Percentiles rank a stretch among this genome's conserved stretches.
phyloP scores from a whole-genome alignment of 108 stramenopile genomes.

The Cylindrotheca closterium region DNA sequence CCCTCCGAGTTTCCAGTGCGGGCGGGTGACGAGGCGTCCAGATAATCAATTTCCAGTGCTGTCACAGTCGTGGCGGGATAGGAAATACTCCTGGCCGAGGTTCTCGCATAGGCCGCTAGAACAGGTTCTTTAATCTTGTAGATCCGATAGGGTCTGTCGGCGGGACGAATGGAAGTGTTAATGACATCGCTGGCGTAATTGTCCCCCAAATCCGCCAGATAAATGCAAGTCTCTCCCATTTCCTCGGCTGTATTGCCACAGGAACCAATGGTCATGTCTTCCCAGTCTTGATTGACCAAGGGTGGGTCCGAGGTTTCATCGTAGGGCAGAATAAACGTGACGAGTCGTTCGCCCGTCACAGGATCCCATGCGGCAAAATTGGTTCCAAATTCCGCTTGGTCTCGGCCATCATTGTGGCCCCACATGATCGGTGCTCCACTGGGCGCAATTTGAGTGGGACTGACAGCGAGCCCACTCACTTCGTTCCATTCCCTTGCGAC shows the following conservation, averaged over 20 bases:
- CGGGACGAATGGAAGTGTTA: neutral
- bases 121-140: conserved; percentile 2
- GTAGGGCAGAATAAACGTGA: neutral
- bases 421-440: neutral
- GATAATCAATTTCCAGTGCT: neutral
- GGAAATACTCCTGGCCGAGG: neutral
- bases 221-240: neutral
- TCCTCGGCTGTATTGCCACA: neutral
- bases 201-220: conserved; percentile 8
- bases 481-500: neutral
- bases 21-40: conserved; percentile 2
- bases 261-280: conserved; percentile 3
- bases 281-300: neutral
- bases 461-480: neutral
- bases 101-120: neutral
- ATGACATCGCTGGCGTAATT: neutral
- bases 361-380: neutral
- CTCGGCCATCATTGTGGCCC: conserved; percentile 4
- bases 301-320: neutral
- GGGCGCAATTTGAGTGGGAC: neutral
- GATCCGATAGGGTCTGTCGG: conserved; percentile 1
- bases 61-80: neutral
- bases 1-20: neutral
- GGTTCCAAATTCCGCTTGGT: neutral
- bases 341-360: neutral